Percentiles rank a stretch among this genome's conserved stretches.
phyloP scores from a whole-genome alignment of 768 basidiomycete genomes.

The Tephrocybe rancida region DNA sequence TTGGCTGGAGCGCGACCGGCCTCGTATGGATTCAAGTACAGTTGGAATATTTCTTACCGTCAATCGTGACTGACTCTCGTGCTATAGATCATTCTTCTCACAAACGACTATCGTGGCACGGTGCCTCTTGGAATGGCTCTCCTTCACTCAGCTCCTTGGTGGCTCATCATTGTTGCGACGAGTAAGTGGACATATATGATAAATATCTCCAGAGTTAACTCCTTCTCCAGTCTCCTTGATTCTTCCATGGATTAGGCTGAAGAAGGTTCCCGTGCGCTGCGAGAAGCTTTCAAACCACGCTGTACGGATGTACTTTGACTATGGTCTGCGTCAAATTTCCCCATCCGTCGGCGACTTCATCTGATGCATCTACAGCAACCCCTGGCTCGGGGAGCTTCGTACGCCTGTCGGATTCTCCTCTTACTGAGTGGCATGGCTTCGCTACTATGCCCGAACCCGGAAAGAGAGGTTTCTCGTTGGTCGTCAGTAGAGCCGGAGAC shows the following conservation, averaged over 20 bases:
- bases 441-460: constrained; percentile 53
- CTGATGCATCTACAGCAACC: constrained; percentile 30
- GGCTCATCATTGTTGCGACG: constrained; percentile 6
- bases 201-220: not conserved
- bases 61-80: not conserved
- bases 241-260: constrained; percentile 6
- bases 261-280: constrained; percentile 11
- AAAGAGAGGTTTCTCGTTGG: constrained; percentile 48
- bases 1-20: constrained; percentile 46
- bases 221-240: constrained; percentile 31
- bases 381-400: constrained; percentile 35
- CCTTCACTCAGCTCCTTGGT: constrained; percentile 6
- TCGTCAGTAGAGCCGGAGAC: constrained; percentile 56
- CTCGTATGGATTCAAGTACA: constrained; percentile 45
- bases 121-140: constrained; percentile 4
- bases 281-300: constrained; percentile 11
- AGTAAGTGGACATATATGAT: not conserved
- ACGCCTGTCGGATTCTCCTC: constrained; percentile 43
- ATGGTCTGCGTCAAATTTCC: constrained; percentile 26
- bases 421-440: constrained; percentile 62
- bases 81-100: constrained; percentile 52
- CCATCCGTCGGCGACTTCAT: not conserved
- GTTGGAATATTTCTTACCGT: not conserved
- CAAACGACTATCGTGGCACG: constrained; percentile 47
- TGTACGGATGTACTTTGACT: constrained; percentile 38